Base-by-base conservation (phyloP, 2,329 filamentous ascomycete genomes). In the Neofusicoccum cordaticola region DNA sequence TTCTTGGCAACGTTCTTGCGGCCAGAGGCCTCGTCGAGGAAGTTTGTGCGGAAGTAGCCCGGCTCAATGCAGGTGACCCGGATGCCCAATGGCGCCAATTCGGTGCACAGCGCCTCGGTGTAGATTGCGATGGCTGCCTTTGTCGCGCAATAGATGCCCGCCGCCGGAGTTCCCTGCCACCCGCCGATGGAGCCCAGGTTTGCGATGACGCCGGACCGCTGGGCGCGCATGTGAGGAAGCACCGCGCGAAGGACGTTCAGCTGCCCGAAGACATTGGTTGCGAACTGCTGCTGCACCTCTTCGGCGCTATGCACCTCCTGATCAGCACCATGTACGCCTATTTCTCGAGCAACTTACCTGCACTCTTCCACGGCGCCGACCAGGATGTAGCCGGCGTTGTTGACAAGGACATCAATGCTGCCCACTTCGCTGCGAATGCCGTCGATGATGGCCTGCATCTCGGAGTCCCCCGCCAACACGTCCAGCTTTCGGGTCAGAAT, bases 161-260 rank as follows among this genome's bases (percentile, higher is more conserved):
- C 93, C 53, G 92, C 92, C 1, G 87, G 82, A 76, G 97, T 97
- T 8, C 91, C 85, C 71, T 96, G 92, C 48, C 93, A 86, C 31
- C 92, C 93, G n/a, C 93, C 93, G 73, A 97, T 93, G 69, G 89
- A 93, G 67, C 93, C 93, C 73, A 97, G 88, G 75, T 97, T 98
- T 81, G 98, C 96, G 75, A 99, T 93, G 75, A 97, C 94, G 71
- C 94, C 94, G 48, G 85, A 82, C 64, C 93, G 93, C 68, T 82
- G 74, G 70, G 86, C 83, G 78, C 92, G 90, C 84, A 94, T 95
- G 74, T 92, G 88, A 58, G 91, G 88, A n/a, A 98, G 80, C 65
- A 97, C 83, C 51, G 91, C 91, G 82, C 98, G 95, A 0, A 95
- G 98, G 90, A 98, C 92, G 82, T 94, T 91, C 82, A 99, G 95